Base-by-base conservation (phyloP, 169 alveolate genomes). In the Plasmodium billcollinsi region DNA sequence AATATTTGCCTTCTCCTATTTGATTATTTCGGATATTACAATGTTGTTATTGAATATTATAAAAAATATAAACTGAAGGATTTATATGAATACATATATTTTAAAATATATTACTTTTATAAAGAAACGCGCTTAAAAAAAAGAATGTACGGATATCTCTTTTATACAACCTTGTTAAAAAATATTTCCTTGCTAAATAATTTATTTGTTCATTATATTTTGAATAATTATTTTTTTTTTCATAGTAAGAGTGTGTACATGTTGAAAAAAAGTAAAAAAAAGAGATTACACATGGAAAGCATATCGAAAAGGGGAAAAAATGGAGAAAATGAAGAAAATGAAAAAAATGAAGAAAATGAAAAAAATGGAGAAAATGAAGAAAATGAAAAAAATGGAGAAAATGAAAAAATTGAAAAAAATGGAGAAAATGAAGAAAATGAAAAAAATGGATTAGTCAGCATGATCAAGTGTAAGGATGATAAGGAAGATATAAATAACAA, bases 101-200 rank as follows among this genome's bases (percentile, higher is more conserved):
- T 14, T 18, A 65, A 78, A 39, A 78, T 78, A 24, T 78, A 47
- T 52, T 66, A 14, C 54, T 76, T 65, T 52, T 78, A 26, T 78
- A 66, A 65, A 29, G 89, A 78, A 26, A 56, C 43, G 33, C 24
- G 52, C 3, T 45, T 78, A n/a, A 66, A 78, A 71, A 78, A n/a
- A 24, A 56, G 67, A 43, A 9, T 78, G 1, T 70, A 70, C 54
- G 89, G 89, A 24, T 78, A 78, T 70, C 69, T 78, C 4, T 78
- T 78, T 52, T 78, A 78, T 66, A 20, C 45, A 0, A 59, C 65
- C 21, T 21, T 66, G 20, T 45, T 78, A 6, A 14, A 66, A 21
- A 75, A 78, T 58, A 24, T 78, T 6, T 47, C 29, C 47, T 45
- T 52, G 15, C 52, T 78, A 47, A 49, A 20, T 4, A 59, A 65